Conservation (phyloP, 2,329 filamentous ascomycete genomes). For the Claviceps sp. region DNA sequence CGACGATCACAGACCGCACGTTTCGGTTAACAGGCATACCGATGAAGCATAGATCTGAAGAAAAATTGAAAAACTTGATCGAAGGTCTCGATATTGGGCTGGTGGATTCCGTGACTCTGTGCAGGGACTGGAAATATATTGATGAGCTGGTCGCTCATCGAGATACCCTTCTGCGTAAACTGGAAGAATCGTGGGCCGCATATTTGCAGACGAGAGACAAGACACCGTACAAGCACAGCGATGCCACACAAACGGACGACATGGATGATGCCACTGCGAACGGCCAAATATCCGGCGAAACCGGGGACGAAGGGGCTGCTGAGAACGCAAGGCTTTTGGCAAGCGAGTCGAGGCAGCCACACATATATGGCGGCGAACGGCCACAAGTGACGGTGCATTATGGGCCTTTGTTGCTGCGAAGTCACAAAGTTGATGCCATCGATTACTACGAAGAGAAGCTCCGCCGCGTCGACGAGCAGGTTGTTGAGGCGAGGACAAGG, state of each 20-base stretch:
- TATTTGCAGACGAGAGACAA: slow-evolving; percentile 28
- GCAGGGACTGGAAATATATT: slow-evolving; percentile 72
- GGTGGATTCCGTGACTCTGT: slow-evolving; percentile 77
- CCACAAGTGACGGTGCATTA: slow-evolving; percentile 67
- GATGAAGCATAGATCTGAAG: slow-evolving; percentile 60
- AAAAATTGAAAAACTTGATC: slow-evolving; percentile 71
- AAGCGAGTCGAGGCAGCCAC: slow-evolving; percentile 20
- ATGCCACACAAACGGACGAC: slow-evolving; percentile 4
- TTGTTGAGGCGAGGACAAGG: slow-evolving; percentile 56
- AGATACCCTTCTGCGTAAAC: slow-evolving; percentile 48
- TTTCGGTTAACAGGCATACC: slow-evolving; percentile 87
- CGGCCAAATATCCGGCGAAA: slow-evolving; percentile 18
- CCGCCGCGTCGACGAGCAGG: slow-evolving; percentile 61
- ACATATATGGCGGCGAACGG: slow-evolving; percentile 30
- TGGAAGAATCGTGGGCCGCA: slow-evolving; percentile 76
- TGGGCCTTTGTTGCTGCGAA: slow-evolving; percentile 60
- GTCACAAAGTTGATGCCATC: slow-evolving; percentile 71
- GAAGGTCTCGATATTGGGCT: slow-evolving; percentile 81
- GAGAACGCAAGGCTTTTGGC: slow-evolving; percentile 49
- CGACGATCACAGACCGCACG: slow-evolving; percentile 89
- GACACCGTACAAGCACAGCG: slow-evolving; percentile 5
- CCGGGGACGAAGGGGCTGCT: slow-evolving; percentile 29
- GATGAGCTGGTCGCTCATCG: slow-evolving; percentile 62
- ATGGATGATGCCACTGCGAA: slow-evolving; percentile 2
- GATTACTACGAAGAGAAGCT: slow-evolving; percentile 88